These are phyloP conservation scores for Salix udensis DNA, from an alignment of 345 rosid species.

Conservation along the genomic window DNA sequence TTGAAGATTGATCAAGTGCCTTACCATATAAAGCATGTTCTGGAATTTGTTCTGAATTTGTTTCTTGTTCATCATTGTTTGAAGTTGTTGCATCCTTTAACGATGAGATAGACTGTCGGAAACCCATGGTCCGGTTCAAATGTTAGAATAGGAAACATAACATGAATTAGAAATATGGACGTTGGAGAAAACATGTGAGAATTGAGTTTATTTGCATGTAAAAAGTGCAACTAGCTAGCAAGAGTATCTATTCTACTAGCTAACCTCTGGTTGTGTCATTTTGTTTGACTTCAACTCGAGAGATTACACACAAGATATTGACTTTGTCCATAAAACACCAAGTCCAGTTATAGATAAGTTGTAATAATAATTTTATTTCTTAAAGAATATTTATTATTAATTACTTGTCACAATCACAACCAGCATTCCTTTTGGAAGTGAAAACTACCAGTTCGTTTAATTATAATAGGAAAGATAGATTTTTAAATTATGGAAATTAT, in stretches of 20 bases:
- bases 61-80: background rate
- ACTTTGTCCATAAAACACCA: too few species aligned
- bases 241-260: background rate
- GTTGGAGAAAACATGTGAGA: background rate
- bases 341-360: too few species aligned
- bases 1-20: conserved; percentile 55
- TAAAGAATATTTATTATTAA: too few species aligned
- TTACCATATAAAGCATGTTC: background rate
- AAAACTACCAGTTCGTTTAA: too few species aligned
- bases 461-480: too few species aligned
- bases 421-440: too few species aligned
- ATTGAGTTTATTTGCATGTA: background rate
- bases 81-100: background rate
- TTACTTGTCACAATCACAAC: too few species aligned
- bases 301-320: too few species aligned
- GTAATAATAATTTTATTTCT: too few species aligned
- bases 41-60: background rate
- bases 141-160: background rate
- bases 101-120: background rate
- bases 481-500: background rate
- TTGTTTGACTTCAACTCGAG: too few species aligned
- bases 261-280: too few species aligned
- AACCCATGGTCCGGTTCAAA: background rate
- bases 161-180: background rate
- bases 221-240: too few species aligned